These are phyloP conservation scores for Penicillium taxi DNA, from an alignment of 495 filamentous ascomycete species.

Conservation along the genomic window DNA sequence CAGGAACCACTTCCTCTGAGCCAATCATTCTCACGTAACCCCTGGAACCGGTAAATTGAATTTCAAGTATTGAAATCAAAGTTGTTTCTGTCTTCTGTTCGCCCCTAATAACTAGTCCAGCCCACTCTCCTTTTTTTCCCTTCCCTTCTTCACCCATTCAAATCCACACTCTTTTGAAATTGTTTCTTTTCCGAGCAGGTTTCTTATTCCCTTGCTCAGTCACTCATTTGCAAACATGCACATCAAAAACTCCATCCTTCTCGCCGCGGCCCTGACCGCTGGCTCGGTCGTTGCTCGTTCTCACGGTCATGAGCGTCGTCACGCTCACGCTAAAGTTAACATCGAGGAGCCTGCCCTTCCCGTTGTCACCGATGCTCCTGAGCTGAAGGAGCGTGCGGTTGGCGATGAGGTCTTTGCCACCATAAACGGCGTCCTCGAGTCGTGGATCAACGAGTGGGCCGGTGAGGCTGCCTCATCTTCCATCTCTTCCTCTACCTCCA, in stretches of 20 bases:
- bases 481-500: conserved; percentile 15
- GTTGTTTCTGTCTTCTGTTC: neutral
- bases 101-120: conserved; percentile 9
- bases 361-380: conserved; percentile 46
- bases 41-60: too few species aligned
- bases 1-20: conserved; percentile 8
- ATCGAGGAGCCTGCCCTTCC: conserved; percentile 24
- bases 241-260: conserved; percentile 34
- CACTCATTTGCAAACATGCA: conserved; percentile 32
- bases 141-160: conserved; percentile 12
- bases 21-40: conserved; percentile 7
- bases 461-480: conserved; percentile 29
- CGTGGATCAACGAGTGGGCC: conserved; percentile 58
- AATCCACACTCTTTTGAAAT: conserved; percentile 24
- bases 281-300: conserved; percentile 35
- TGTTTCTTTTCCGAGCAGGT: conserved; percentile 13
- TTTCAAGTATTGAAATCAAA: too few species aligned
- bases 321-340: conserved; percentile 21
- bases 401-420: conserved; percentile 48
- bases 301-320: conserved; percentile 43
- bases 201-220: conserved; percentile 20
- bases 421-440: conserved; percentile 53
- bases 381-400: conserved; percentile 40
- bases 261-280: conserved; percentile 36
- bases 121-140: conserved; percentile 10